These are phyloP conservation scores for Acacia pycnantha DNA, from an alignment of 331 rosid species.

Conservation along the genomic window DNA sequence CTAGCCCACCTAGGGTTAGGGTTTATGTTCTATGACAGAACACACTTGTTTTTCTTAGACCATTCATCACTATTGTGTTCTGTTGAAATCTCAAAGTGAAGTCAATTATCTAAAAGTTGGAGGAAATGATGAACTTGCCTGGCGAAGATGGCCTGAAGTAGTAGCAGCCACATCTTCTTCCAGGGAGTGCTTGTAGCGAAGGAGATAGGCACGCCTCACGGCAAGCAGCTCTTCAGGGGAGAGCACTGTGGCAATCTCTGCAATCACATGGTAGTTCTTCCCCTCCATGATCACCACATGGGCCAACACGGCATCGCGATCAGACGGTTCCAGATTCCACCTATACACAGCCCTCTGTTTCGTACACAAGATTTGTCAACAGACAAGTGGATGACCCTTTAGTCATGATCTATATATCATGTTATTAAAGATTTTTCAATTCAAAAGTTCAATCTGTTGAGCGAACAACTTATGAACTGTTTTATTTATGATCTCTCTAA, in stretches of 20 bases:
- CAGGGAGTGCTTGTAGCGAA: constrained; percentile 57
- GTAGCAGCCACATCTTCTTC: constrained; percentile 65
- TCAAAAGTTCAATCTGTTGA: background rate
- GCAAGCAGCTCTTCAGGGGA: constrained; percentile 62
- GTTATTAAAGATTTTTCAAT: background rate
- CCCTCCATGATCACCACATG: constrained; percentile 46
- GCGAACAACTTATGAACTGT: background rate
- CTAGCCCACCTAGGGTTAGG: too few relatives aligned
- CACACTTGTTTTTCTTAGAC: background rate
- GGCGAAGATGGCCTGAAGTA: constrained; percentile 55
- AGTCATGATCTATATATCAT: background rate
- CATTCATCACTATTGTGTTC: background rate
- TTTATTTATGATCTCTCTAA: background rate
- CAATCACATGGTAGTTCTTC: constrained; percentile 40
- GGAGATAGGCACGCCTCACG: constrained; percentile 56
- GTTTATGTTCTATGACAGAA: too few relatives aligned
- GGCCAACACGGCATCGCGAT: constrained; percentile 62
- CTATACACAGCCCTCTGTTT: constrained; percentile 62
- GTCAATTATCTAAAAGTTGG: background rate
- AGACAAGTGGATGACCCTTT: background rate
- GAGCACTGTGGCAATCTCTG: constrained; percentile 46
- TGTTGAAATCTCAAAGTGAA: background rate
- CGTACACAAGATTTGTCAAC: background rate
- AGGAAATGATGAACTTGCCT: constrained; percentile 33
- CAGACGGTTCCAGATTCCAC: constrained; percentile 61